Conservation (phyloP, 2,329 filamentous ascomycete genomes). For the Rasamsonia emersonii region DNA sequence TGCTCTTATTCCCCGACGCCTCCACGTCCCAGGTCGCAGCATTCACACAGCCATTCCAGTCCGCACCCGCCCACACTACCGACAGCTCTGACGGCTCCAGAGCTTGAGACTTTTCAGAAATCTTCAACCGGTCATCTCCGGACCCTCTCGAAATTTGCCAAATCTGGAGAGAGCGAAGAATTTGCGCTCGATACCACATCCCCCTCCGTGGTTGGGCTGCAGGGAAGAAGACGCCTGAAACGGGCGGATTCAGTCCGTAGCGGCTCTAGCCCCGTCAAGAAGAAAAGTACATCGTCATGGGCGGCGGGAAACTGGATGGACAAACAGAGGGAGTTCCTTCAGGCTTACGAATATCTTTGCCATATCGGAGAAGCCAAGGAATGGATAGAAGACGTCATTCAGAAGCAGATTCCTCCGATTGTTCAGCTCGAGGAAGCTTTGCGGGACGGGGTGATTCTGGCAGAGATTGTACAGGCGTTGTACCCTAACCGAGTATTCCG, state of each 20-base stretch:
- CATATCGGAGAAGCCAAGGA: slow-evolving; percentile 98
- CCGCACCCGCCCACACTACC: slow-evolving; percentile 24
- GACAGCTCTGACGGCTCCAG: slow-evolving; percentile 54
- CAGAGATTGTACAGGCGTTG: slow-evolving; percentile 85
- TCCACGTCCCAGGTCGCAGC: slow-evolving; percentile 20
- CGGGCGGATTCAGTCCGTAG: slow-evolving; percentile 49
- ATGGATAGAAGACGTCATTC: slow-evolving; percentile 92
- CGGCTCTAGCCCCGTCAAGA: slow-evolving; percentile 36
- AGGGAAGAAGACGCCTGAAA: slow-evolving; percentile 76
- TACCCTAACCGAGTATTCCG: slow-evolving; percentile 66
- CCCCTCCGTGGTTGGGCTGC: slow-evolving; percentile 80
- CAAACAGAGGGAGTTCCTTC: slow-evolving; percentile 89
- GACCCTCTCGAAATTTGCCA: slow-evolving; percentile 73
- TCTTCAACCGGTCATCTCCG: slow-evolving; percentile 86
- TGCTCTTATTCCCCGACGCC: slow-evolving; percentile 12
- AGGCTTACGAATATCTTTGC: slow-evolving; percentile 96
- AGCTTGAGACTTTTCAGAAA: slow-evolving; percentile 72
- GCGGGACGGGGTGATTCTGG: slow-evolving; percentile 85
- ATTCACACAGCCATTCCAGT: slow-evolving; percentile 22
- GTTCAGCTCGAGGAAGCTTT: slow-evolving; percentile 89
- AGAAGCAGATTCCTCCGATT: slow-evolving; percentile 78
- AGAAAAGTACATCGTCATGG: slow-evolving; percentile 58
- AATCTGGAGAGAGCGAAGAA: slow-evolving; percentile 66
- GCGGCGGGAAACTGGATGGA: slow-evolving; percentile 95
- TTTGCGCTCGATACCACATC: slow-evolving; percentile 69